A percentile compares a stretch with the other conserved stretches of the same genome.
phyloP scores from a whole-genome alignment of 352 stramenopile species.

The Blastocystis sp. region DNA sequence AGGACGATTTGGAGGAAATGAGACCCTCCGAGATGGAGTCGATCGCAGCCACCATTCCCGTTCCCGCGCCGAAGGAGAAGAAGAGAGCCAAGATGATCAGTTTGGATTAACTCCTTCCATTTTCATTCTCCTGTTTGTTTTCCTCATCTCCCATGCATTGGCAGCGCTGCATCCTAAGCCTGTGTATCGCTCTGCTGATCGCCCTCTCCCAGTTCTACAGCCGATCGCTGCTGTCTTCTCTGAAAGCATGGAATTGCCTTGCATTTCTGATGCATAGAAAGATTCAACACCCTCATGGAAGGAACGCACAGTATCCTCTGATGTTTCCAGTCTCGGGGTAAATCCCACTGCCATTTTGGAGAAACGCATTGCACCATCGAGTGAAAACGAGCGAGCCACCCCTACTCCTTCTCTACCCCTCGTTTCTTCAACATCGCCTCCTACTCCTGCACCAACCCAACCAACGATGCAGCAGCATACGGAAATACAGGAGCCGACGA shows the following conservation, averaged over 20 bases:
- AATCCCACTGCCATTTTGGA: neutral
- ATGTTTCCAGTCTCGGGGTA: too few species aligned
- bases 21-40: conserved; percentile 19
- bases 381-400: neutral
- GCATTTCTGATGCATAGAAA: neutral
- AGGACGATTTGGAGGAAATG: conserved; percentile 15
- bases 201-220: neutral
- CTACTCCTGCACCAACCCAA: neutral
- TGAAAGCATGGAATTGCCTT: neutral
- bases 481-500: neutral
- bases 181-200: neutral
- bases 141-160: neutral
- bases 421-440: neutral
- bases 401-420: neutral
- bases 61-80: conserved; percentile 5
- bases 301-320: neutral
- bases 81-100: conserved; percentile 58
- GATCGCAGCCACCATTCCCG: neutral
- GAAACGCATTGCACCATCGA: neutral
- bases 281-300: neutral
- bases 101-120: conserved; percentile 33
- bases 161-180: neutral
- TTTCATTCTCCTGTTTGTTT: conserved; percentile 1
- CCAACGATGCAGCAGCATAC: neutral
- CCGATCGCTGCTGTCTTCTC: neutral